Percentiles rank a stretch among this genome's conserved stretches.
Conservation (phyloP, 805 yeast species). For the Teunomyces barrocoloradensis region DNA sequence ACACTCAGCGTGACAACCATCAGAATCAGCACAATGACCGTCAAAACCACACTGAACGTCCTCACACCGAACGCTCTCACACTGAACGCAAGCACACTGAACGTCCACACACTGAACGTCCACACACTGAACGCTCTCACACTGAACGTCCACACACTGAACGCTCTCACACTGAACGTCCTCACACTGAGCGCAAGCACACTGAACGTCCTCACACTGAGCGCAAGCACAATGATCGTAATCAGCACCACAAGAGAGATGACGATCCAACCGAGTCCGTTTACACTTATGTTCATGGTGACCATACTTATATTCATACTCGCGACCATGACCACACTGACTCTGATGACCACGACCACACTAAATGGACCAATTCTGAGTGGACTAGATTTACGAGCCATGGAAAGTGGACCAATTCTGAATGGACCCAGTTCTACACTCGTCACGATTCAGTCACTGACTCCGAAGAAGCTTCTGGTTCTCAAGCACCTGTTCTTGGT, state of each 20-base stretch:
- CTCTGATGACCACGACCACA: background rate
- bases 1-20: background rate
- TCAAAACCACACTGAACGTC: background rate
- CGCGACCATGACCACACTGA: background rate
- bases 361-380: background rate
- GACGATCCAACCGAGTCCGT: background rate
- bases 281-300: background rate
- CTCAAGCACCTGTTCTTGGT: background rate
- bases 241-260: background rate
- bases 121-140: background rate
- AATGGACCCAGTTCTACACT: background rate
- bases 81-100: background rate
- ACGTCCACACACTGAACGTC: too few species aligned
- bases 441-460: background rate
- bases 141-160: background rate
- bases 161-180: background rate
- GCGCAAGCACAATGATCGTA: too few species aligned
- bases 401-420: background rate
- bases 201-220: background rate
- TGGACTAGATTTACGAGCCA: constrained; percentile 1
- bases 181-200: too few species aligned
- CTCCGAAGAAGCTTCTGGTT: background rate
- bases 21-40: background rate
- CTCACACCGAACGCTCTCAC: background rate
- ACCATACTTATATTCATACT: background rate